Evolutionary conservation across 345 rosid genomes (phyloP), one percentile per base, ranked within the genome.

Genomic region (Hevea brasiliensis): DNA sequence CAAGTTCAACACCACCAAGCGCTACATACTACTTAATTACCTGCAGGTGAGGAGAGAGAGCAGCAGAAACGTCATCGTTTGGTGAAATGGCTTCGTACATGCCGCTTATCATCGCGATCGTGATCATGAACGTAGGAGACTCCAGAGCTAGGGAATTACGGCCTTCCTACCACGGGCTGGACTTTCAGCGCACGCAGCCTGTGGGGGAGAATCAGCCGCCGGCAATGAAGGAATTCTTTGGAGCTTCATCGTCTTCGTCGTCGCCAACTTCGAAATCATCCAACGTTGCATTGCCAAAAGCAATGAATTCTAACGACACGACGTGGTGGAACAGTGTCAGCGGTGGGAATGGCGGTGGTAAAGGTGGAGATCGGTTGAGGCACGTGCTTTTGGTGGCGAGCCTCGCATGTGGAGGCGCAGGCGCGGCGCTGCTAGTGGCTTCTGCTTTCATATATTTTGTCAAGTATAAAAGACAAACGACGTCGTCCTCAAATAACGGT

Each of bases 121-220:
- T 70, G 21, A 2, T 71, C 66, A 12, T 80, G 65, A 44, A 71
- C 45, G 6, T 79, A 65, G 15, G 58, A 13, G 66, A 70, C 26
- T 63, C 88, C 4, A 23, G 50, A 27, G 89, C 82, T 4, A 78
- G 88, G 70, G 96, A 89, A 68, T 60, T 87, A 32, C 85, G 96
- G 21, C 96, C 96, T 20, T 81, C 93, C 0, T 85, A 87, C 67
- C 96, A 90, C 81, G 96, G 96, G 6, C 82, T 89, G 17, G 89
- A 75, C 61, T 85, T 83, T 80, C 87, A 83, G 70, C 63, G 79
- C 79, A 70, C 76, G 8, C 87, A 89, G 4, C 90, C 75, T 27
- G 7, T 54, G 6, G 76, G 66, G 37, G 75, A 61, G 17, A 75
- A 81, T 24, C 24, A 45, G 21, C 40, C 69, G 41, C 81, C 90